These are phyloP conservation scores for Phialophora expanda DNA, from an alignment of 2,329 filamentous ascomycete genomes.

Conservation along the genomic window DNA sequence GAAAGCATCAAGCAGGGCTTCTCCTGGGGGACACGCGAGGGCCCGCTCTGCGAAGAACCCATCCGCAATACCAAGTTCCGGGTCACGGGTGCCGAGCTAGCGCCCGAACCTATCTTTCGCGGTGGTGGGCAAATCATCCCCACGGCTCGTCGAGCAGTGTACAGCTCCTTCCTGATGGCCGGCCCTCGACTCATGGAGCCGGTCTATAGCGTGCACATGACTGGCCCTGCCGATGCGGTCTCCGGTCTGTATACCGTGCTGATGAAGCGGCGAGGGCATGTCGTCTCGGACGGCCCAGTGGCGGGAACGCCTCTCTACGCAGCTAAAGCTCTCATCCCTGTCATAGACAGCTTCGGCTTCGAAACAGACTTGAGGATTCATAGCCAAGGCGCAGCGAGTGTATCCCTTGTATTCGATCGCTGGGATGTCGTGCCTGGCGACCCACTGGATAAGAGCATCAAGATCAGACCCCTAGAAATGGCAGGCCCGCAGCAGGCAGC, in stretches of 20 bases:
- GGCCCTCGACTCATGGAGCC: constrained; percentile 96
- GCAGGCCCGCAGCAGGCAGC: constrained; percentile 87
- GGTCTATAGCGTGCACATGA: constrained; percentile 90
- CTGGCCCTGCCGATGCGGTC: constrained; percentile 86
- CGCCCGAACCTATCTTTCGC: constrained; percentile 88
- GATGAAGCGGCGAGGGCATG: constrained; percentile 84
- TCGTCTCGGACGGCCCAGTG: constrained; percentile 90
- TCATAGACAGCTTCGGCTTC: constrained; percentile 97
- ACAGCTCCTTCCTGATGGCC: constrained; percentile 96
- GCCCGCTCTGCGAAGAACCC: constrained; percentile 95
- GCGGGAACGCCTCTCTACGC: constrained; percentile 93
- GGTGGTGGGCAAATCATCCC: constrained; percentile 98
- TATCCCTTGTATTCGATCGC: constrained; percentile 90
- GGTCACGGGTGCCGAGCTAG: constrained; percentile 86
- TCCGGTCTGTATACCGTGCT: constrained; percentile 90
- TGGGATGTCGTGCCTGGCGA: constrained; percentile 97
- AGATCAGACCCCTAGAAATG: constrained; percentile 82
- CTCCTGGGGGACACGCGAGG: constrained; percentile 93
- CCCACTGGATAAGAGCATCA: constrained; percentile 84
- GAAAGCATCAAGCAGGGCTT: constrained; percentile 96
- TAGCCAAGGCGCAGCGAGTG: constrained; percentile 88
- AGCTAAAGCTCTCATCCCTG: constrained; percentile 87
- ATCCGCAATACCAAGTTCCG: constrained; percentile 99
- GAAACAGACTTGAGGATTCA: constrained; percentile 97
- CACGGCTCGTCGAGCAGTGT: constrained; percentile 88